Conservation (phyloP, 306 rosid species). For the Cucurbita moschata region DNA sequence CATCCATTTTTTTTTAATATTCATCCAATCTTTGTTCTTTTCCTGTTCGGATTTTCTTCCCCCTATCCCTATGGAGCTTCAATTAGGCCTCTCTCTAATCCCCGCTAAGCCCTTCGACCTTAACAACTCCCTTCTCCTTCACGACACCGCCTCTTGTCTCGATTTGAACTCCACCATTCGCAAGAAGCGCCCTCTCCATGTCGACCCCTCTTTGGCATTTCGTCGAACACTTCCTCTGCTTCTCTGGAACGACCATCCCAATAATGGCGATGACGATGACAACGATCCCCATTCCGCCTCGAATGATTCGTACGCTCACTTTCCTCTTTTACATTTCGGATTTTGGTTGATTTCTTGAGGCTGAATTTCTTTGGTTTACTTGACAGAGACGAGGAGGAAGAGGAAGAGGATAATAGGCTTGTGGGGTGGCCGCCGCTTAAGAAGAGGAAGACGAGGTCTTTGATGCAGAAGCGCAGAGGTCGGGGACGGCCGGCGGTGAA, state of each 20-base stretch:
- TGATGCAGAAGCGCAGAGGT: not conserved
- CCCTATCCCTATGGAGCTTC: slow-evolving; percentile 71
- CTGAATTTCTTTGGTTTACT: not conserved
- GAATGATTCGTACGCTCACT: slow-evolving; percentile 10
- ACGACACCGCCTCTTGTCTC: not conserved
- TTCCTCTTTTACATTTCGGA: not conserved
- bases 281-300: not conserved
- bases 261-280: slow-evolving; percentile 17
- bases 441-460: slow-evolving; percentile 37
- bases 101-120: slow-evolving; percentile 20
- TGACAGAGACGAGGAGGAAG: slow-evolving; percentile 23
- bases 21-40: not conserved
- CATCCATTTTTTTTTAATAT: not conserved
- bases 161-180: not conserved
- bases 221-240: slow-evolving; percentile 52
- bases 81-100: slow-evolving; percentile 48
- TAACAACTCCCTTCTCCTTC: slow-evolving; percentile 5
- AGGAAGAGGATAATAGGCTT: slow-evolving; percentile 19
- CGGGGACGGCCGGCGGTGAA: slow-evolving; percentile 4
- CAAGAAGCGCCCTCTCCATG: slow-evolving; percentile 25
- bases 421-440: slow-evolving; percentile 83
- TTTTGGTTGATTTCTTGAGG: not conserved
- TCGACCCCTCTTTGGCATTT: not conserved
- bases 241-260: slow-evolving; percentile 29
- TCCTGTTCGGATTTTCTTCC: not conserved